Base-by-base conservation (phyloP, 768 basidiomycete genomes). In the Rhizopogon vulgaris region DNA sequence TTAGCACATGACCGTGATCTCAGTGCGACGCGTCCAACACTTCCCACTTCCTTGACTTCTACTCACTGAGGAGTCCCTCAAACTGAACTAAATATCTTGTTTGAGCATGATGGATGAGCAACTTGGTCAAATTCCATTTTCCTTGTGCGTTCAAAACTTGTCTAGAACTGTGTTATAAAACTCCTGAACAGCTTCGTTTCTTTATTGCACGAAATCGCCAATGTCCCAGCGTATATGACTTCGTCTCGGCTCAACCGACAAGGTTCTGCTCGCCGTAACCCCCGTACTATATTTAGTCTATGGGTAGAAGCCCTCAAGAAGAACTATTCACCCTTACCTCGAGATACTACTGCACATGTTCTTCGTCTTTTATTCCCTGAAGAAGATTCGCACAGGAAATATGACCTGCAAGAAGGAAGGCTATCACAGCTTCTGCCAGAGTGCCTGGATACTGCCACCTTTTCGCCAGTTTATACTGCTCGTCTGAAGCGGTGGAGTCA, bases 301-400 rank as follows among this genome's bases (percentile, higher is more conserved):
- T 85, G 82, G 82, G 61, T 75, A 17, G 55, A 60, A 2, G 60
- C 64, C 11, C 66, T 85, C 30, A 73, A 65, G 52, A 56, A 42
- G n/a, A 57, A 64, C 14, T 80, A 74, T 59, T 61, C 67, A 11
- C 78, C 81, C 12, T 65, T 85, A 18, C 78, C 80, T 0, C 61
- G 63, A 0, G 75, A 78, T 4, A 83, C 81, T 0, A 80, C 83
- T 8, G 71, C 75, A 12, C 75, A 77, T 5, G 67, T 90, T 28
- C 84, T 94, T 59, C 79, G 82, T 6, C 67, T 93, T 4, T 70
- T 95, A n/a, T 94, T 94, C 61, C 92, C 94, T 0, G 84, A 94
- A 54, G 83, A 90, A 52, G 90, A 94, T 54, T 59, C 71, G 1
- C 67, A 77, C 14, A 74, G 94, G 22, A 81, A 82, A 64, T 94